Base-by-base conservation (phyloP, 495 filamentous ascomycete genomes). In the Podospora conica region DNA sequence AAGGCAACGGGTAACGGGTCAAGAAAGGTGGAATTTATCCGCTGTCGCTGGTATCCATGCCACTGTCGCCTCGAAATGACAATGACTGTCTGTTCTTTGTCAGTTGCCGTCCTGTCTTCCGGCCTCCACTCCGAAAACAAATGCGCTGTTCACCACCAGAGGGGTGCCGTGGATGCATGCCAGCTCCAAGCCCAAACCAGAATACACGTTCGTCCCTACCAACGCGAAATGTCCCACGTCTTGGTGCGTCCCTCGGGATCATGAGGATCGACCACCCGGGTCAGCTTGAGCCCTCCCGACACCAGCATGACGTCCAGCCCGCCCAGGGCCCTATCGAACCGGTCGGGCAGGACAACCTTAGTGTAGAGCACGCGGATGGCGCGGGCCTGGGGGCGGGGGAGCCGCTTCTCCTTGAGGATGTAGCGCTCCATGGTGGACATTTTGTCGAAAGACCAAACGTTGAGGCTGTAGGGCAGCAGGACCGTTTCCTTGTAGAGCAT, bases 401-500 rank as follows among this genome's bases (percentile, higher is more conserved):
- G 59, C 9, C 70, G 40, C 65, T 69, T 70, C 67, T 76, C 74
- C 66, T 69, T 76, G 29, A 70, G 33, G 22, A 74, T 25, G 61
- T 63, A 74, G 4, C 72, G 66, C 22, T 74, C 74, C 72, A 76
- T 73, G 33, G 71, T 67, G 21, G 58, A 53, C 2, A 25, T n/a
- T 6, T 53, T 68, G 63, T 71, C 69, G 23, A 76, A 76, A 3
- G 70, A 73, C 72, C 72, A 74, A n/a, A 64, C 63, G 62, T 76
- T 76, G 22, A 76, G 65, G 40, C 57, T 40, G 67, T 66, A 76
- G 9, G 72, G 74, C 29, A 76, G 66, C 61, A 72, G 53, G 10
- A 58, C 69, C 21, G 74, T 76, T 66, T 76, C 74, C 28, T 73
- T 65, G 68, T 74, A 73, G 11, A 76, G 68, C 66, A 73, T 72